Percentiles rank a stretch among this genome's conserved stretches.
These are phyloP conservation scores for Saccharum hybrid DNA, from an alignment of 202 grass and related monocot genomes.

Conservation along the genomic window DNA sequence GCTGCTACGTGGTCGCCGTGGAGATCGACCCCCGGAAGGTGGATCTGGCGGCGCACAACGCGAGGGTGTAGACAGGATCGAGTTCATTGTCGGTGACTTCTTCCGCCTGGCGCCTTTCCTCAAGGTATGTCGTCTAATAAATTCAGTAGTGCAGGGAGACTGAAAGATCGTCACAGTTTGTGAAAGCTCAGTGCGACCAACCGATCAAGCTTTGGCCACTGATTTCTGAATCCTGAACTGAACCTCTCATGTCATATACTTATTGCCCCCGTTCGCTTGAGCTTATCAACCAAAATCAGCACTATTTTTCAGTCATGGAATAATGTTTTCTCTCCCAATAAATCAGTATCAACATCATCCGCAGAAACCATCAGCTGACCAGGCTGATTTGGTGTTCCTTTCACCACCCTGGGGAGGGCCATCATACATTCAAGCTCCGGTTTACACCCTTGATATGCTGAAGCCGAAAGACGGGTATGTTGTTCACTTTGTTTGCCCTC, in stretches of 20 bases:
- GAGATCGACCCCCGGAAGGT: constrained; percentile 68
- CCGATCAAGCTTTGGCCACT: neutral
- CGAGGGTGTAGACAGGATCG: constrained; percentile 66
- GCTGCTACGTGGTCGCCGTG: constrained; percentile 63
- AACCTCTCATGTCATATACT: neutral
- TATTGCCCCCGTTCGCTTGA: too few relatives aligned
- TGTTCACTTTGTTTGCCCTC: neutral
- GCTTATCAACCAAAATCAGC: too few relatives aligned
- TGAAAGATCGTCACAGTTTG: neutral
- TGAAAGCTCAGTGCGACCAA: neutral
- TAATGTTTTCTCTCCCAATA: too few relatives aligned
- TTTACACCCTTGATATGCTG: constrained; percentile 69
- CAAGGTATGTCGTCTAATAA: constrained; percentile 35
- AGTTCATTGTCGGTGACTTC: constrained; percentile 73
- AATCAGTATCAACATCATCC: too few relatives aligned
- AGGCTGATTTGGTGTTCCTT: constrained; percentile 78
- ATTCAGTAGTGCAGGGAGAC: neutral
- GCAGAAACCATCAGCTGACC: neutral
- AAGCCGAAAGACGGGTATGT: constrained; percentile 67
- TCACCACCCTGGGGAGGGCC: constrained; percentile 86
- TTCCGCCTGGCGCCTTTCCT: constrained; percentile 57
- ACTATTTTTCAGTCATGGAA: too few relatives aligned
- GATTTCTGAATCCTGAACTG: neutral
- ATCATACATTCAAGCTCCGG: constrained; percentile 49
- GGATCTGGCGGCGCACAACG: constrained; percentile 58